Base-by-base conservation (phyloP, 768 basidiomycete species). In the Leccinum incarnatum region DNA sequence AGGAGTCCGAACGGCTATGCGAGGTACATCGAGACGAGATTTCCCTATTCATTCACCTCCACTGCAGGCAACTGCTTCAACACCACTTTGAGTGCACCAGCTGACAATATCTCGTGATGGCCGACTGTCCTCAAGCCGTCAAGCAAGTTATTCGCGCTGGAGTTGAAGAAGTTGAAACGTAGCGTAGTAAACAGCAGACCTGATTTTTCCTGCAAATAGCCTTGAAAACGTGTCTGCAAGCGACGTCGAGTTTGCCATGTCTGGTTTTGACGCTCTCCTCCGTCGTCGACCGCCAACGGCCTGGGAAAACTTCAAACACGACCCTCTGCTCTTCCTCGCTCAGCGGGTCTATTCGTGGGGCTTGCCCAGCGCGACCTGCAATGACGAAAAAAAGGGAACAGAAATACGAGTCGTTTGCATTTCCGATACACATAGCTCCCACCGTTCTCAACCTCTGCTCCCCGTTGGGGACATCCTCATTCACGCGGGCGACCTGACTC, bases 271-370 rank as follows among this genome's bases (percentile, higher is more conserved):
- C 56, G 15, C 19, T 32, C 50, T 60, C 21, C 27, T 60, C 3
- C 59, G 25, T 27, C 59, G 56, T 40, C 51, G 51, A 53, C 56
- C 51, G 37, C 59, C 51, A 27, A 60, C 59, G 8, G 51, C 27
- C 23, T 60, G 56, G 59, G 56, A 60, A 5, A 32, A 49, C 51
- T 48, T 53, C 51, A 60, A 37, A 36, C 36, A 42, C 2, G n/a
- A 58, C 23, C 55, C 51, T 17, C 57, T 61, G n/a, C 37, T 61
- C 47, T 59, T 59, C 29, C 51, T 59, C n/a, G 60, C 60, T 25
- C 57, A 30, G 37, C 30, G 12, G 4, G 25, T 54, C 23, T 61
- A 59, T 23, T 30, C 37, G 25, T 60, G 58, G 55, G 17, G 49
- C n/a, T 25, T 34, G n/a, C 37, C 30, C 15, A 34, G 21, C 8